Conservation (phyloP, 306 rosid species). For the Spatholobus suberectus region DNA sequence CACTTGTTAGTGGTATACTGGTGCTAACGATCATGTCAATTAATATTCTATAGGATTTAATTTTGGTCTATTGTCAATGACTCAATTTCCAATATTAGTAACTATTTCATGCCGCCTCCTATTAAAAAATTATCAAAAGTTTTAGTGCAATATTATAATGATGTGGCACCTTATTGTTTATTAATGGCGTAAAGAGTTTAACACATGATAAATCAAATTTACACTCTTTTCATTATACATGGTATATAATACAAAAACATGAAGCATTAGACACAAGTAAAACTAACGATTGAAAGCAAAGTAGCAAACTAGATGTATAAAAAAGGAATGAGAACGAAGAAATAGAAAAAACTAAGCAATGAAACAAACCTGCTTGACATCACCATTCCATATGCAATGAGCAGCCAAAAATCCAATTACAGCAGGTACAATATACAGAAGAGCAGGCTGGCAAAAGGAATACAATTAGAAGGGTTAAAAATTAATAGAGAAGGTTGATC, state of each 20-base stretch:
- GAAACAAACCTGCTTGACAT: slow-evolving; percentile 85
- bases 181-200: background rate
- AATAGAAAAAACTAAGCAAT: slow-evolving; percentile 11
- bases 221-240: background rate
- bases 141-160: slow-evolving; percentile 11
- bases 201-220: slow-evolving; percentile 5
- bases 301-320: slow-evolving; percentile 19
- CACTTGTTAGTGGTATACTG: background rate
- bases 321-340: background rate
- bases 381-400: slow-evolving; percentile 93
- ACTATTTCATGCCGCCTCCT: background rate
- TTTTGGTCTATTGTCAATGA: background rate
- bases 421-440: slow-evolving; percentile 87
- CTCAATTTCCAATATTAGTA: background rate
- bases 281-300: slow-evolving; percentile 22
- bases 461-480: slow-evolving; percentile 23
- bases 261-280: background rate
- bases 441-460: slow-evolving; percentile 82
- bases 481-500: slow-evolving; percentile 12
- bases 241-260: background rate
- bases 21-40: background rate
- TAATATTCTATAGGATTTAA: background rate
- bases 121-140: background rate
- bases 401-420: slow-evolving; percentile 96
- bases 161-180: background rate